These are phyloP conservation scores for Chaetomiaceae sp. DNA, from an alignment of 2,329 filamentous ascomycete species.

Conservation along the genomic window DNA sequence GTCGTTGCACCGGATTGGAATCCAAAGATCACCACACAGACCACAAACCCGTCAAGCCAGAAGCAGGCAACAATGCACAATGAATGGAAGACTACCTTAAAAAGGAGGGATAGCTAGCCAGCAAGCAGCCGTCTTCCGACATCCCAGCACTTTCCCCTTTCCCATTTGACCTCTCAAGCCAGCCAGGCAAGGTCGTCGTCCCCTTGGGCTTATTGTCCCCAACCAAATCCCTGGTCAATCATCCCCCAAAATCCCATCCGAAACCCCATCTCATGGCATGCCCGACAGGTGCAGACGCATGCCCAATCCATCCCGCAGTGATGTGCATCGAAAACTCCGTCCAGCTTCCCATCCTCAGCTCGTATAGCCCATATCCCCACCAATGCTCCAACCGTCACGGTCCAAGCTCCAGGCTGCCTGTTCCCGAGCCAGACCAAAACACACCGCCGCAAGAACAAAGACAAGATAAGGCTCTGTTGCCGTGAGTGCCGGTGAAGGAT, in stretches of 20 bases:
- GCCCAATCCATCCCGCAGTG: background rate
- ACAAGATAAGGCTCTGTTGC: background rate
- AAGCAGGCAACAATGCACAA: constrained; percentile 5
- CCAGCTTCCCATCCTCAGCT: background rate
- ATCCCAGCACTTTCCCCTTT: background rate
- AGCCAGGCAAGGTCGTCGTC: too few relatives aligned
- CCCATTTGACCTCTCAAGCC: background rate
- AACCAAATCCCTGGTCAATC: background rate
- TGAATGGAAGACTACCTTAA: constrained; percentile 12
- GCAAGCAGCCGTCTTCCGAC: constrained; percentile 11
- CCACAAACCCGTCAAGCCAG: background rate
- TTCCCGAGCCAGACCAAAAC: constrained; percentile 15
- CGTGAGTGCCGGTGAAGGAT: constrained; percentile 12
- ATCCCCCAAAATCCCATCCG: background rate
- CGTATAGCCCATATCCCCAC: constrained; percentile 10
- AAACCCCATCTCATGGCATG: background rate
- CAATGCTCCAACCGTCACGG: background rate
- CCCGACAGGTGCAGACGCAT: background rate
- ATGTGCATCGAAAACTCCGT: background rate
- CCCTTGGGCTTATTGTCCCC: too few relatives aligned
- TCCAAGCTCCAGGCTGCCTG: constrained; percentile 13
- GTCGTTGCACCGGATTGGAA: too few relatives aligned
- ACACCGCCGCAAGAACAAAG: background rate
- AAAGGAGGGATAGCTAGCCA: constrained; percentile 10
- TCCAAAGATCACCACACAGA: too few relatives aligned